Percentiles rank a stretch among this genome's conserved stretches.
phyloP scores from a whole-genome alignment of 805 yeast genomes.

The Suhomyces prunicola region DNA sequence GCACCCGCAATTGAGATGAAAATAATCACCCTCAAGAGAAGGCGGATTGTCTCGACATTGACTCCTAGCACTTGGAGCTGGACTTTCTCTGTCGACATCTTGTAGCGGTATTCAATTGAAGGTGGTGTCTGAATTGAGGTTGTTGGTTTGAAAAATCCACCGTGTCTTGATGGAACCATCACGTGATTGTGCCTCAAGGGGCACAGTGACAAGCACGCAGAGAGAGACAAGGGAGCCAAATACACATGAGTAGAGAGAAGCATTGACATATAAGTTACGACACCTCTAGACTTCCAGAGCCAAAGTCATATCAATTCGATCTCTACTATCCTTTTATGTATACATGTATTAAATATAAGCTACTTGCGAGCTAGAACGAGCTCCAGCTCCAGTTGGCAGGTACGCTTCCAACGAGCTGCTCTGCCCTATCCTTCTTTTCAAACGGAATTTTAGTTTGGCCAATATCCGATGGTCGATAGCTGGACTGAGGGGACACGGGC shows the following conservation, averaged over 20 bases:
- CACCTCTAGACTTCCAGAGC: neutral
- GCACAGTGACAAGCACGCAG: neutral
- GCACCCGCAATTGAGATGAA: constrained; percentile 83
- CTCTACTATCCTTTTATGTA: neutral
- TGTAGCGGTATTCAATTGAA: neutral
- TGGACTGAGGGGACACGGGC: neutral
- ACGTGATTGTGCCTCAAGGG: neutral
- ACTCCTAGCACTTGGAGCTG: constrained; percentile 11
- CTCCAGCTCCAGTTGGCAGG: constrained; percentile 85
- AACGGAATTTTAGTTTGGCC: neutral
- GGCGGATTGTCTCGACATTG: constrained; percentile 34
- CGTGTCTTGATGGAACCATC: constrained; percentile 2
- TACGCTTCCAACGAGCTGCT: constrained; percentile 43
- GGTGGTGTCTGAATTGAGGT: neutral
- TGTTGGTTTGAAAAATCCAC: constrained; percentile 3
- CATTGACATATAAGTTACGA: too few relatives aligned
- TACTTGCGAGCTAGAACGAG: constrained; percentile 45
- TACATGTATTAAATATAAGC: neutral
- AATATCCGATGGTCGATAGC: neutral
- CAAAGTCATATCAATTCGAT: neutral
- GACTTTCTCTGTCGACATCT: constrained; percentile 4
- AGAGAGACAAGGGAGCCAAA: too few relatives aligned
- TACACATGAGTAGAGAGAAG: too few relatives aligned
- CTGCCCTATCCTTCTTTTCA: constrained; percentile 32
- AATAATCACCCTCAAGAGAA: constrained; percentile 60